Percentiles rank a stretch among this genome's conserved stretches.
Conservation (phyloP, 1,139 yeast genomes). For the Pichia cactophila region DNA sequence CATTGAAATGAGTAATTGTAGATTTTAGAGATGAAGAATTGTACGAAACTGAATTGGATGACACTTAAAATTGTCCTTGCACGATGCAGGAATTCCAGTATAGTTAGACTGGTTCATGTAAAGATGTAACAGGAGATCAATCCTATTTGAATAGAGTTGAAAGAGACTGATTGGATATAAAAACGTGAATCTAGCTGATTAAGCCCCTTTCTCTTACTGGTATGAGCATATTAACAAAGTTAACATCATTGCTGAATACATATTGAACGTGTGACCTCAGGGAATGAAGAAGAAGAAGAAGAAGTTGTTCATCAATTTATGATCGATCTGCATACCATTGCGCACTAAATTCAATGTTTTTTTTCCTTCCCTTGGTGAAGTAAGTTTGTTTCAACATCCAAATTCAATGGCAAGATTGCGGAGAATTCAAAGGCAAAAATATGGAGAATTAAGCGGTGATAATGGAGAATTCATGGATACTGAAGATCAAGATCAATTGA, state of each 20-base stretch:
- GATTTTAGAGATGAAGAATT: not conserved
- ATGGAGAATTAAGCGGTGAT: conserved; percentile 8
- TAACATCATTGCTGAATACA: not conserved
- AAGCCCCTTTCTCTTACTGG: not conserved
- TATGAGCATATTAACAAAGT: not conserved
- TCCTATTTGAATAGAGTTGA: not conserved
- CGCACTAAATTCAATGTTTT: not conserved
- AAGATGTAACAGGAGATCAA: not conserved
- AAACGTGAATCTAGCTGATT: not conserved
- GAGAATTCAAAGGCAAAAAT: conserved; percentile 19
- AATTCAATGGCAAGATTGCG: conserved; percentile 24
- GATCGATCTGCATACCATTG: too few species aligned
- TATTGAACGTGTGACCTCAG: not conserved
- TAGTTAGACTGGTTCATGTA: not conserved
- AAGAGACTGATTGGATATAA: not conserved
- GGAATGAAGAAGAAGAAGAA: not conserved
- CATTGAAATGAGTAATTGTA: conserved; percentile 6
- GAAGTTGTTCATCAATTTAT: too few species aligned
- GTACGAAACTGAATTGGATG: not conserved
- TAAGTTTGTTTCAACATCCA: too few species aligned
- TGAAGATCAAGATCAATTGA: conserved; percentile 19
- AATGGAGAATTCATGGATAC: conserved; percentile 17
- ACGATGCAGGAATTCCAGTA: conserved; percentile 1
- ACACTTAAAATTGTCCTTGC: not conserved
- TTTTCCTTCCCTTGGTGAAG: not conserved